Base-by-base conservation (phyloP, 2,329 filamentous ascomycete species). In the Phialocephala subalpina region DNA sequence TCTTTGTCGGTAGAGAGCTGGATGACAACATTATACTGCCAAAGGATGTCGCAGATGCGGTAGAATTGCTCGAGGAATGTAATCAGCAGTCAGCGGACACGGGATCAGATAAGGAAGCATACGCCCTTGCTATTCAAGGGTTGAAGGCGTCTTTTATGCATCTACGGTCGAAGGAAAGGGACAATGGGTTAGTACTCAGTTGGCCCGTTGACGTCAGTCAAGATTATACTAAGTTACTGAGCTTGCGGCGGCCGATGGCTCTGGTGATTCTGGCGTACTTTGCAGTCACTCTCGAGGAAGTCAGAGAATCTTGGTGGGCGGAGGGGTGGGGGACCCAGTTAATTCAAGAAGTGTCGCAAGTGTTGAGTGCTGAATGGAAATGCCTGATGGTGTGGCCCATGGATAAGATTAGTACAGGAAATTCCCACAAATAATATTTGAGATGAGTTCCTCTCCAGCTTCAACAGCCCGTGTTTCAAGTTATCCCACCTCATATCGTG, bases 201-300 rank as follows among this genome's bases (percentile, higher is more conserved):
- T 65, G 63, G 63, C 58, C 63, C 3, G 25, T 65, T 27, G 18
- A 3, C 1, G 42, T 55, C 20, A 56, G 45, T 53, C 38, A 49
- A 25, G 58, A 74, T 18, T 78, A 75, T 60, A 72, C 74, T 14
- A 60, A 36, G 2, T 47, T 78, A 40, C 60, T 68, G 27, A 25
- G 45, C 35, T 49, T 33, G 1, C 64, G 25, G 1, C 38, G 36
- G 11, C 64, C 61, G n/a, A 67, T 67, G 67, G 67, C 67, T 33
- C 47, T 69, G 20, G 65, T 67, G 22, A 59, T 69, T 62, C 35
- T 69, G n/a, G 65, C 62, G 22, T 25, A 67, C 36, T 69, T 61
- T 67, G 63, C 52, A 20, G 67, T 65, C n/a, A 42, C 62, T 25
- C 56, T 68, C 1, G 16, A 69, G 58, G 29, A 58, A 6, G 12